phyloP scores from a whole-genome alignment of 495 filamentous ascomycete genomes.

The Aspergillus sparsus region DNA sequence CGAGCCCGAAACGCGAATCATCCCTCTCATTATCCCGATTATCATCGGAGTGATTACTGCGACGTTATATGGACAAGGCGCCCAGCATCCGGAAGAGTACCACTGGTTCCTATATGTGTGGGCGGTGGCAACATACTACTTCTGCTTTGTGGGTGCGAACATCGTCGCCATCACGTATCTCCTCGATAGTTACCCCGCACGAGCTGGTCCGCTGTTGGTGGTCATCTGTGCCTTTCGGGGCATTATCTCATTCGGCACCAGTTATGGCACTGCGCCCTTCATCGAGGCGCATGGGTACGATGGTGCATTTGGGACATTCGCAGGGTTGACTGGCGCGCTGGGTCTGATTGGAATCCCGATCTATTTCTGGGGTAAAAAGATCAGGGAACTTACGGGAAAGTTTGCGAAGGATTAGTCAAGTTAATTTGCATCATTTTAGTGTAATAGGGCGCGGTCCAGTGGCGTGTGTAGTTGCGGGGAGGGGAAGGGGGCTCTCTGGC shows the following conservation, averaged over 20 bases:
- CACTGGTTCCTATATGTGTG: conserved; percentile 41
- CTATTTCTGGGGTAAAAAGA: conserved; percentile 35
- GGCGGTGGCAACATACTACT: conserved; percentile 36
- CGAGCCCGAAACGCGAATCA: conserved; percentile 36
- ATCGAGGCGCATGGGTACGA: conserved; percentile 31
- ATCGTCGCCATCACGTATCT: conserved; percentile 43
- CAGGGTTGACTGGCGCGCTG: conserved; percentile 27
- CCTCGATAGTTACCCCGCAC: conserved; percentile 39
- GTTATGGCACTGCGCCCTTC: conserved; percentile 32
- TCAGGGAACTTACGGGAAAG: conserved; percentile 30
- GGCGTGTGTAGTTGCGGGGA: too few species aligned
- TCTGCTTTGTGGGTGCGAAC: conserved; percentile 42
- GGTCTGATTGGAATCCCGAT: conserved; percentile 31
- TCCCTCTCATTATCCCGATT: conserved; percentile 36
- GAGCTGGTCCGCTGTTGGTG: conserved; percentile 38
- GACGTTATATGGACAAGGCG: conserved; percentile 37
- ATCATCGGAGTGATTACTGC: conserved; percentile 33
- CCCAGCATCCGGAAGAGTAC: conserved; percentile 30
- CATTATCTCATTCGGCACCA: conserved; percentile 39
- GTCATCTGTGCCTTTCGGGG: conserved; percentile 45
- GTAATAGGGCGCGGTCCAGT: too few species aligned
- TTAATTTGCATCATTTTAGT: too few species aligned
- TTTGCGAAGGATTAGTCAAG: conserved; percentile 8
- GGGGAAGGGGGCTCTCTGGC: too few species aligned
- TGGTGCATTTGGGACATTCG: conserved; percentile 33